Conservation (phyloP, 2,329 filamentous ascomycete genomes). For the Fusarium neocosmosporiellum region DNA sequence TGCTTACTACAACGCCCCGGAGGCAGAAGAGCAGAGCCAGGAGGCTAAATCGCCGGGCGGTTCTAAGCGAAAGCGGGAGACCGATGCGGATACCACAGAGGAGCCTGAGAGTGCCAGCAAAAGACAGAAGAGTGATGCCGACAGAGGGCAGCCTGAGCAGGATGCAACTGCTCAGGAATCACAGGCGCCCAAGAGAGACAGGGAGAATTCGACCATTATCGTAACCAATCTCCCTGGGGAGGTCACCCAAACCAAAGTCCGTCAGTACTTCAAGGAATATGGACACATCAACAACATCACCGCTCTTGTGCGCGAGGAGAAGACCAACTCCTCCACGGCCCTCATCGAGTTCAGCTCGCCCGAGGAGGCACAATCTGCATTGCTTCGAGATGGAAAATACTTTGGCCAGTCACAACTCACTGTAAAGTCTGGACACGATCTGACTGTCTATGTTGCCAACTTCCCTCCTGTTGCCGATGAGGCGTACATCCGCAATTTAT, state of each 20-base stretch:
- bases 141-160: slow-evolving; percentile 41
- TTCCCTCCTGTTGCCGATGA: slow-evolving; percentile 84
- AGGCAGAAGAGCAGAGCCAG: slow-evolving; percentile 29
- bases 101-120: slow-evolving; percentile 68
- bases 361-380: slow-evolving; percentile 84
- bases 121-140: slow-evolving; percentile 67
- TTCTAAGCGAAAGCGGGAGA: slow-evolving; percentile 81
- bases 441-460: slow-evolving; percentile 91
- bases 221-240: slow-evolving; percentile 80
- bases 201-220: slow-evolving; percentile 89
- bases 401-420: slow-evolving; percentile 79
- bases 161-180: slow-evolving; percentile 18
- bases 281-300: slow-evolving; percentile 85
- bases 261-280: slow-evolving; percentile 92
- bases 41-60: slow-evolving; percentile 52
- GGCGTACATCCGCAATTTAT: slow-evolving; percentile 73
- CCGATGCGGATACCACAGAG: slow-evolving; percentile 57
- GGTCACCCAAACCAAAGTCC: slow-evolving; percentile 77
- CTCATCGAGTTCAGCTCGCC: slow-evolving; percentile 86
- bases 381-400: slow-evolving; percentile 83
- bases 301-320: slow-evolving; percentile 68
- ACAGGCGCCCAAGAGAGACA: slow-evolving; percentile 76
- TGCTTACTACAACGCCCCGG: slow-evolving; percentile 49
- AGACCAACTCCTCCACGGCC: slow-evolving; percentile 73
- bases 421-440: slow-evolving; percentile 78